phyloP scores from a whole-genome alignment of 768 basidiomycete species.

The Calocybe cyanea region DNA sequence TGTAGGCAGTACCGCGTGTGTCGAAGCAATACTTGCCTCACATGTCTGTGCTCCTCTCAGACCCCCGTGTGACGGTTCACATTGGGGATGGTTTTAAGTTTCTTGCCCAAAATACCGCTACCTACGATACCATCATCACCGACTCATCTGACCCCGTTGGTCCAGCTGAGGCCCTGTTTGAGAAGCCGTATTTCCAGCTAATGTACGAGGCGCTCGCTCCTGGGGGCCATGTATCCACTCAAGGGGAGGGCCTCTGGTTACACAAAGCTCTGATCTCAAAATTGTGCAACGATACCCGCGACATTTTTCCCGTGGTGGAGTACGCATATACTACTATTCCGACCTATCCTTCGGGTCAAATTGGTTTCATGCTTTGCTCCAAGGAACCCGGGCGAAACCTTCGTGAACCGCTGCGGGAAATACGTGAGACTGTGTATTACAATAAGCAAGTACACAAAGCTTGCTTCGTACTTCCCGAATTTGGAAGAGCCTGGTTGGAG shows the following conservation, averaged over 20 bases:
- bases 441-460: slow-evolving; percentile 75
- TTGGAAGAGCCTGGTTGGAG: slow-evolving; percentile 70
- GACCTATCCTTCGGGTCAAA: slow-evolving; percentile 97
- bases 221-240: slow-evolving; percentile 92
- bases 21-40: slow-evolving; percentile 92
- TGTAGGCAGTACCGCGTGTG: slow-evolving; percentile 87
- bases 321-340: slow-evolving; percentile 97
- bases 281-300: slow-evolving; percentile 62
- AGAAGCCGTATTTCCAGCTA: slow-evolving; percentile 96
- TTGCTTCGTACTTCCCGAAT: slow-evolving; percentile 92
- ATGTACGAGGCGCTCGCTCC: slow-evolving; percentile 85
- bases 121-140: slow-evolving; percentile 97
- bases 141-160: slow-evolving; percentile 98
- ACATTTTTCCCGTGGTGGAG: slow-evolving; percentile 76
- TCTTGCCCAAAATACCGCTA: slow-evolving; percentile 79
- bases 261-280: slow-evolving; percentile 85
- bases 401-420: slow-evolving; percentile 66
- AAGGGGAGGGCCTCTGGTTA: slow-evolving; percentile 94
- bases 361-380: slow-evolving; percentile 89
- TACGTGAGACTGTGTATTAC: slow-evolving; percentile 78
- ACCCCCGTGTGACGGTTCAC: slow-evolving; percentile 77
- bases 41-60: slow-evolving; percentile 81
- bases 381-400: slow-evolving; percentile 71
- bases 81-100: slow-evolving; percentile 98
- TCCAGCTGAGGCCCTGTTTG: slow-evolving; percentile 90